Evolutionary conservation across 768 basidiomycete genomes (phyloP).

Genomic region (Leccinum subtestaceum): DNA sequence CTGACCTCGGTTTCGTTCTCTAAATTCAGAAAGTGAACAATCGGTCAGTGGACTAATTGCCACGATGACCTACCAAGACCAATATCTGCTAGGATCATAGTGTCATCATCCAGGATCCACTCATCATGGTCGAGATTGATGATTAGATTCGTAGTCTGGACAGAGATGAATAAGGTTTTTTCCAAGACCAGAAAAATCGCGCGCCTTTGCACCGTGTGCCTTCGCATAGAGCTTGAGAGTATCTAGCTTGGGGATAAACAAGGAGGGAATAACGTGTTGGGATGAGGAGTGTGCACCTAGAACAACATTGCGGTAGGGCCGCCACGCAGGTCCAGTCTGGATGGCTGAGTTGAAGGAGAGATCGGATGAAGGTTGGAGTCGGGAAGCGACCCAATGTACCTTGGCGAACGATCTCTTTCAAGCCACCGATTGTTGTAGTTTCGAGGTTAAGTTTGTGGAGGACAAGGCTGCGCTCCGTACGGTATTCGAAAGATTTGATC

Average conservation of each 20-base stretch:
- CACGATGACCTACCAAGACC: conserved; percentile 64
- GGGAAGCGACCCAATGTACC: conserved; percentile 41
- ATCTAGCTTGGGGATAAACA: conserved; percentile 46
- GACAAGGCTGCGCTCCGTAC: conserved; percentile 86
- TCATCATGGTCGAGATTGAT: conserved; percentile 97
- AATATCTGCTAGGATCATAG: conserved; percentile 58
- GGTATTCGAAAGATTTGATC: conserved; percentile 92
- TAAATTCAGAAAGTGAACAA: conserved; percentile 29
- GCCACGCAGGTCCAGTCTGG: conserved; percentile 76
- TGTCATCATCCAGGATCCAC: conserved; percentile 79
- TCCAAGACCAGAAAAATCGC: neutral
- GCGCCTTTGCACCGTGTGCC: conserved; percentile 92
- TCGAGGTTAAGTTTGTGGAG: conserved; percentile 80
- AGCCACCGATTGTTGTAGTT: conserved; percentile 68
- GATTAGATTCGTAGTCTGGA: conserved; percentile 92
- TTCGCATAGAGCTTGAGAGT: conserved; percentile 92
- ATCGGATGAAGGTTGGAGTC: conserved; percentile 1
- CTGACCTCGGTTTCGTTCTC: conserved; percentile 97
- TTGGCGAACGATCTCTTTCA: conserved; percentile 70
- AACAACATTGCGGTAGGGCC: conserved; percentile 72
- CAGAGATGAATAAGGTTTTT: neutral
- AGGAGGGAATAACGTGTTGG: neutral
- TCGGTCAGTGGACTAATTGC: neutral
- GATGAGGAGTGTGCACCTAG: conserved; percentile 52
- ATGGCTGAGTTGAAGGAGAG: conserved; percentile 49